Evolutionary conservation across 179 eudicot genomes (phyloP).

Genomic region (Amaranthus tricolor): DNA sequence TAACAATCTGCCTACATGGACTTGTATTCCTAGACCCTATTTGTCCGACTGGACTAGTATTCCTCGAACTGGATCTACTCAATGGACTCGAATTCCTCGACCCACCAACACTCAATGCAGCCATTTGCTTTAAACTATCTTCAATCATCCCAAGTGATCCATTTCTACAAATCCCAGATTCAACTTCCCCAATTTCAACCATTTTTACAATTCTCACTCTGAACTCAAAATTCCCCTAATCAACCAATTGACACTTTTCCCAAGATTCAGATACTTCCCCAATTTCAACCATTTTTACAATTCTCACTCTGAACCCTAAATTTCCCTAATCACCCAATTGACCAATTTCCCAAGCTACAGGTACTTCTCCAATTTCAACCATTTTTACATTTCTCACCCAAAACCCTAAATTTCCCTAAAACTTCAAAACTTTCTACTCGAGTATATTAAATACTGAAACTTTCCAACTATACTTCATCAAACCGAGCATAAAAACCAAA

Average conservation of each 20-base stretch:
- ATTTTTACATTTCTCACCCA: slow-evolving; percentile 13
- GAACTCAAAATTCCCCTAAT: slow-evolving; percentile 10
- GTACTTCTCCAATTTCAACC: slow-evolving; percentile 56
- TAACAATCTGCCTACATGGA: slow-evolving; percentile 69
- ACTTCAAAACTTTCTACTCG: too few species aligned
- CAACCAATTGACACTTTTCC: slow-evolving; percentile 9
- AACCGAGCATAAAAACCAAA: too few species aligned
- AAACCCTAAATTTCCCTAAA: slow-evolving; percentile 11
- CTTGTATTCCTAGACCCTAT: slow-evolving; percentile 70
- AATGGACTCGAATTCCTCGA: slow-evolving; percentile 74
- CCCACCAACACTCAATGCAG: slow-evolving; percentile 48
- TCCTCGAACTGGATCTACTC: slow-evolving; percentile 51
- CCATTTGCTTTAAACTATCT: slow-evolving; percentile 39
- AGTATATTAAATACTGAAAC: too few species aligned
- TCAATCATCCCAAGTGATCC: slow-evolving; percentile 39
- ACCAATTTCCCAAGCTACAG: slow-evolving; percentile 18
- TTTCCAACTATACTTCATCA: too few species aligned
- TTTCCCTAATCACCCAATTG: neutral
- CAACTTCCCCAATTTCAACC: slow-evolving; percentile 56
- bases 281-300: slow-evolving; percentile 37
- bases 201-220: slow-evolving; percentile 12
- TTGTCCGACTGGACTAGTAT: slow-evolving; percentile 35
- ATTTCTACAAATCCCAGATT: slow-evolving; percentile 29
- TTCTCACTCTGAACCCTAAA: slow-evolving; percentile 15
- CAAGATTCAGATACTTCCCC: slow-evolving; percentile 43